Conservation (phyloP, 2,329 filamentous ascomycete species). For the Aspergillus fischeri region DNA sequence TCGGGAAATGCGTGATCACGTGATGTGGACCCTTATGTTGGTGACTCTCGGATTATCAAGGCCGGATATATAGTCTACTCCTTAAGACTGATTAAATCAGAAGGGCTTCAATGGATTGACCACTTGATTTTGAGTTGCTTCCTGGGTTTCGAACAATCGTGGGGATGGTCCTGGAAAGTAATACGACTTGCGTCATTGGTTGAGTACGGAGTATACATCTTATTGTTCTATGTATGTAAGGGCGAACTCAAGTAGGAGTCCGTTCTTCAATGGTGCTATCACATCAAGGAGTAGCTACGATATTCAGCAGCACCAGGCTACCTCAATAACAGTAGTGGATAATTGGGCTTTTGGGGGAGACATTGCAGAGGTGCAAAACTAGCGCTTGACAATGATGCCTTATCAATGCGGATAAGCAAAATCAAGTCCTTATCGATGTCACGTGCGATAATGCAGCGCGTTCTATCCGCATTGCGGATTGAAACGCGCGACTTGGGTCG, state of each 20-base stretch:
- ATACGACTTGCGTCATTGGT: background rate
- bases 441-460: background rate
- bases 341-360: too few relatives aligned
- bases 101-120: background rate
- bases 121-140: background rate
- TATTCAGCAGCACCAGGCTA: background rate
- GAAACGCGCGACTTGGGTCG: background rate
- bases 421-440: background rate
- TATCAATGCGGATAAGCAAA: background rate
- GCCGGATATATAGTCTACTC: background rate
- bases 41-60: background rate
- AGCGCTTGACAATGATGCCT: background rate
- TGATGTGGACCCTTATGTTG: background rate
- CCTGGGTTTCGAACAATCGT: background rate
- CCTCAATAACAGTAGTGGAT: too few relatives aligned
- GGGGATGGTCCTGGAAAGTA: background rate
- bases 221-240: too few relatives aligned
- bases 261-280: too few relatives aligned
- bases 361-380: background rate
- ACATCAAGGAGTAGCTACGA: background rate
- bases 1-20: constrained; percentile 4
- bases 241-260: background rate
- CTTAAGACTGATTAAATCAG: background rate
- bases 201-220: background rate
- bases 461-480: background rate